These are phyloP conservation scores for Stachybotrys echinatus DNA, from an alignment of 2,329 filamentous ascomycete species.

Conservation along the genomic window DNA sequence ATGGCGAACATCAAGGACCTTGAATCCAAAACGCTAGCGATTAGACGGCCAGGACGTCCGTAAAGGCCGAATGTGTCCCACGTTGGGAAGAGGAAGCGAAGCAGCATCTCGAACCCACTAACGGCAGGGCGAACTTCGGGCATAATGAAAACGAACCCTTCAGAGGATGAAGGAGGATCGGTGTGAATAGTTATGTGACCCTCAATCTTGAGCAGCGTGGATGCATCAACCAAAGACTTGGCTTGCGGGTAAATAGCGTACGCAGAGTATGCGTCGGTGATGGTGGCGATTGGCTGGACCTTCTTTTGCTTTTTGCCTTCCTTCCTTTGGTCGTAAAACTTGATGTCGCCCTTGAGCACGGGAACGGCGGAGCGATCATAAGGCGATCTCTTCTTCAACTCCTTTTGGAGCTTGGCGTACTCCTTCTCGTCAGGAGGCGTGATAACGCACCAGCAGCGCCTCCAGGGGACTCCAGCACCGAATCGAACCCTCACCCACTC, in stretches of 20 bases:
- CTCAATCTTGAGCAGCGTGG: conserved; percentile 90
- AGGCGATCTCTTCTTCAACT: conserved; percentile 71
- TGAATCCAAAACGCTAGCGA: conserved; percentile 81
- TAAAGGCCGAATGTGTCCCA: conserved; percentile 93
- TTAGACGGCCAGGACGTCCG: conserved; percentile 77
- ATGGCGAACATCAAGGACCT: conserved; percentile 97
- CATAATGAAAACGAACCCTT: conserved; percentile 98
- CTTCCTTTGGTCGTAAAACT: conserved; percentile 80
- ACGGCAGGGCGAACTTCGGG: conserved; percentile 90
- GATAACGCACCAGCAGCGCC: conserved; percentile 94
- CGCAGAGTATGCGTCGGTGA: conserved; percentile 84
- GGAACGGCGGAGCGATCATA: conserved; percentile 70
- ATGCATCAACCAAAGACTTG: conserved; percentile 89
- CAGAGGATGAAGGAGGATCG: conserved; percentile 68
- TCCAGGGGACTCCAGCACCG: conserved; percentile 92
- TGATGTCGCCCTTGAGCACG: conserved; percentile 79
- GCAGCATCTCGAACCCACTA: conserved; percentile 90
- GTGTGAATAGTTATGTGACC: conserved; percentile 85
- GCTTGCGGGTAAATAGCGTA: conserved; percentile 96
- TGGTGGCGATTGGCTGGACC: conserved; percentile 80
- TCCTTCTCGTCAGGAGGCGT: conserved; percentile 92
- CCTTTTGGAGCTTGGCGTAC: conserved; percentile 75
- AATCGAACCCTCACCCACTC: conserved; percentile 96
- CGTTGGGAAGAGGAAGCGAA: conserved; percentile 86
- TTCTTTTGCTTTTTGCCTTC: conserved; percentile 86